These are phyloP conservation scores for Pseudoscleropodium purum DNA, from an alignment of 225 moss, liverwort and hornwort species.

Conservation along the genomic window DNA sequence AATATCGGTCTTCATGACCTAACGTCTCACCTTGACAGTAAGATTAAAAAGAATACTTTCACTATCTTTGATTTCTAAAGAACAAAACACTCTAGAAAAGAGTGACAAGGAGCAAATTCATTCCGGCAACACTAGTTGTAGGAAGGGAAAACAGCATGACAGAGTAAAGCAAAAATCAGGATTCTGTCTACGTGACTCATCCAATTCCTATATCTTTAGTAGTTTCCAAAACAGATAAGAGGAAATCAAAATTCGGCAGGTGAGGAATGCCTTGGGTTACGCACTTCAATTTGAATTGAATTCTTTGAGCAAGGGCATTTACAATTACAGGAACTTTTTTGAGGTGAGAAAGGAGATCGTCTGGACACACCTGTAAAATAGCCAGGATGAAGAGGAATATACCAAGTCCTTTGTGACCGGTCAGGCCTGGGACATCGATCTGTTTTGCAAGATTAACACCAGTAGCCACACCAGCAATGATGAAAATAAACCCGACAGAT, in stretches of 20 bases:
- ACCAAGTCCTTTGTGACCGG: slow-evolving; percentile 40
- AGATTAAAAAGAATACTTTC: not conserved
- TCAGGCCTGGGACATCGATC: not conserved
- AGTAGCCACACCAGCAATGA: slow-evolving; percentile 44
- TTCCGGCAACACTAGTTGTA: not conserved
- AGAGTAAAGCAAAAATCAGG: not conserved
- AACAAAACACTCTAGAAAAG: not conserved
- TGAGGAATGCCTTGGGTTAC: not conserved
- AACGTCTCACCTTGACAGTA: not conserved
- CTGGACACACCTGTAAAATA: slow-evolving; percentile 39
- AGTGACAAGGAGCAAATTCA: not conserved
- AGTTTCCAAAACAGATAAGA: not conserved
- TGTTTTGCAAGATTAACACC: slow-evolving; percentile 25
- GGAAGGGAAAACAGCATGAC: not conserved
- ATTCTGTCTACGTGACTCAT: not conserved
- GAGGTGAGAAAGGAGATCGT: not conserved
- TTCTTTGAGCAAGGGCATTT: not conserved
- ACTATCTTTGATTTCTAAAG: not conserved
- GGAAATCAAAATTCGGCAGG: not conserved
- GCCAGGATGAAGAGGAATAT: slow-evolving; percentile 46
- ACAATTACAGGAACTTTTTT: not conserved
- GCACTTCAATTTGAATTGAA: not conserved
- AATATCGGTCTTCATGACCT: not conserved
- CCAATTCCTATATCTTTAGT: not conserved
- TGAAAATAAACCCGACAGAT: slow-evolving; percentile 37